Evolutionary conservation across 2,329 filamentous ascomycete species (phyloP).

Genomic region (Fusarium oligoseptatum): DNA sequence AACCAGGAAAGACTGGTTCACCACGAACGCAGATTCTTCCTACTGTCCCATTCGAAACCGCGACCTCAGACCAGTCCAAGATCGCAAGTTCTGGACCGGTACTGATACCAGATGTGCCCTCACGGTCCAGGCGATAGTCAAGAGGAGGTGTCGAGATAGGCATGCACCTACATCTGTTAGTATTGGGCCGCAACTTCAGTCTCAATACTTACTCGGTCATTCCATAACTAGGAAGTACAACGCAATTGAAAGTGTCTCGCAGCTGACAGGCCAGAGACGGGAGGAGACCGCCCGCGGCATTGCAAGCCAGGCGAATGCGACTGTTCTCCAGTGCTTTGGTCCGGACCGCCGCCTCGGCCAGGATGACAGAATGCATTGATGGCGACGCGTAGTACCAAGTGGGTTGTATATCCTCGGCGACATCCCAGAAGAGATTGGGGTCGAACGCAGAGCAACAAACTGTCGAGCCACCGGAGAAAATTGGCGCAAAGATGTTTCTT

Average conservation of each 20-base stretch:
- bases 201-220: slow-evolving; percentile 64
- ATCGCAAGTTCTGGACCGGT: slow-evolving; percentile 66
- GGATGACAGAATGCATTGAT: slow-evolving; percentile 68
- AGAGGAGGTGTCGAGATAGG: slow-evolving; percentile 68
- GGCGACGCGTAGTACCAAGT: slow-evolving; percentile 72
- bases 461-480: slow-evolving; percentile 66
- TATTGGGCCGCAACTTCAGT: not conserved
- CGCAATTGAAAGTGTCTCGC: slow-evolving; percentile 63
- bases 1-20: slow-evolving; percentile 64
- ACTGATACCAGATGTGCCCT: slow-evolving; percentile 66
- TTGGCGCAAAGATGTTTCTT: slow-evolving; percentile 67
- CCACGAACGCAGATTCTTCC: slow-evolving; percentile 66
- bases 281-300: slow-evolving; percentile 66
- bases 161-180: slow-evolving; percentile 59
- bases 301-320: slow-evolving; percentile 66
- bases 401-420: slow-evolving; percentile 60
- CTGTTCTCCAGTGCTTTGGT: slow-evolving; percentile 56
- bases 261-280: slow-evolving; percentile 64
- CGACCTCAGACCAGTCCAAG: slow-evolving; percentile 56
- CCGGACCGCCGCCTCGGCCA: slow-evolving; percentile 59
- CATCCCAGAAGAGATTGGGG: slow-evolving; percentile 68
- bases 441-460: slow-evolving; percentile 68
- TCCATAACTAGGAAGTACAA: slow-evolving; percentile 68
- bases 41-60: slow-evolving; percentile 50
- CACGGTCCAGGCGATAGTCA: slow-evolving; percentile 64